Evolutionary conservation across 352 stramenopile species (phyloP), one percentile per base, ranked within the genome.

Genomic region (Pythium folliculosum): DNA sequence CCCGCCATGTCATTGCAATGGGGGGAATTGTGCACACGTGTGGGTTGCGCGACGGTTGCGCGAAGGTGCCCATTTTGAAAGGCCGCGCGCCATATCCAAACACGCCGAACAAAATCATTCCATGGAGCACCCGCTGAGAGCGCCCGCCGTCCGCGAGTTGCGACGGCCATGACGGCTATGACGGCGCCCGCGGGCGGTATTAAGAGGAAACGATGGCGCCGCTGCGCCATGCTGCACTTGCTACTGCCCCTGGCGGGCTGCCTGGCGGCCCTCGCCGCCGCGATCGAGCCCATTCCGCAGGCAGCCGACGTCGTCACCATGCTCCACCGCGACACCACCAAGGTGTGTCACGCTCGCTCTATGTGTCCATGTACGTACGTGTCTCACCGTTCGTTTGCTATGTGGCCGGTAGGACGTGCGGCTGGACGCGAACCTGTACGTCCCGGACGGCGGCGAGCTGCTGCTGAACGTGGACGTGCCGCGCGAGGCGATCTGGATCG

Each of bases 401-500:
- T 40, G 35, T 40, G 6, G n/a, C n/a, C n/a, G n/a, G 12, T 60
- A 88, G 75, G 72, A 81, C 30, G 68, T 94, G 23, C 83, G 78
- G 12, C 53, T 94, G 27, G 78, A 91, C 23, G 83, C 85, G 12
- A 91, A 92, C 40, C 60, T 94, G 7, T 67, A 81, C 51, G 92
- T 94, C 25, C 84, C 84, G 0, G 86, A 92, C 57, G 86, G 82
- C 2, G 72, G 84, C 16, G 84, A 91, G 68, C 54, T 94, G 22
- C 70, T 91, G 0, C 63, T 94, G 0, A 76, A 62, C 22, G 85
- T 94, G 37, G 62, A 92, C 65, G 81, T 94, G 9, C 82, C 84
- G 3, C 75, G 73, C 22, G 80, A 89, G 55, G 35, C 72, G 1
- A 78, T 94, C 23, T 53, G 75, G 9, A 66, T 94, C 23, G 72